phyloP scores from a whole-genome alignment of 192 early-diverging fungal species.

The Coemansia sp. region DNA sequence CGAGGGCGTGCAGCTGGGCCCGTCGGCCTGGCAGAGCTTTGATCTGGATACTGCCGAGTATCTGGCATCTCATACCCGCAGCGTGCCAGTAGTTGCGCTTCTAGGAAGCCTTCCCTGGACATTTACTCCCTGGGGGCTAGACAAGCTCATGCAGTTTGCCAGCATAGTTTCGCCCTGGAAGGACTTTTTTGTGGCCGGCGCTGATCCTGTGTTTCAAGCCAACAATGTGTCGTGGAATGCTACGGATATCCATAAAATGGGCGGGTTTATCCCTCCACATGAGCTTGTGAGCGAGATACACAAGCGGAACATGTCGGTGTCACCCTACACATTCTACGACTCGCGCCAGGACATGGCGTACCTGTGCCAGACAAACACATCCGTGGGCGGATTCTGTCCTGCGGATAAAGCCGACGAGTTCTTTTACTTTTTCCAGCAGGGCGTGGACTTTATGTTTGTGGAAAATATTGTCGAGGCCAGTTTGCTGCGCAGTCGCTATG shows the following conservation, averaged over 20 bases:
- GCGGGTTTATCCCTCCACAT: slow-evolving; percentile 36
- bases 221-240: slow-evolving; percentile 36
- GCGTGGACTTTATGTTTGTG: slow-evolving; percentile 50
- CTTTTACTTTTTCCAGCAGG: slow-evolving; percentile 37
- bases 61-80: slow-evolving; percentile 17
- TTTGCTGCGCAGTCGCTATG: neutral
- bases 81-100: slow-evolving; percentile 30
- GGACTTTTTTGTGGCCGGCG: slow-evolving; percentile 45
- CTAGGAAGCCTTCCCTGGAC: slow-evolving; percentile 31
- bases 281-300: slow-evolving; percentile 28
- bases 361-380: slow-evolving; percentile 23
- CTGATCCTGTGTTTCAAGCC: slow-evolving; percentile 20
- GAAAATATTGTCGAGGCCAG: slow-evolving; percentile 48
- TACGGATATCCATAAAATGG: slow-evolving; percentile 28
- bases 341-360: slow-evolving; percentile 43
- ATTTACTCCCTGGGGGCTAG: slow-evolving; percentile 41
- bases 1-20: slow-evolving; percentile 11
- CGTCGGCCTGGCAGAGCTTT: slow-evolving; percentile 46
- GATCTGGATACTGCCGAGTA: slow-evolving; percentile 50
- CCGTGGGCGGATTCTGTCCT: slow-evolving; percentile 15
- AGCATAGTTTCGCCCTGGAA: slow-evolving; percentile 50
- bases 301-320: slow-evolving; percentile 29
- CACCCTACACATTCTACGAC: slow-evolving; percentile 53
- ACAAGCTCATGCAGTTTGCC: slow-evolving; percentile 28
- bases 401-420: slow-evolving; percentile 27